Percentiles rank a stretch among this genome's conserved stretches.
Evolutionary conservation across 768 basidiomycete genomes (phyloP).

Genomic region (Heimioporus sp.): DNA sequence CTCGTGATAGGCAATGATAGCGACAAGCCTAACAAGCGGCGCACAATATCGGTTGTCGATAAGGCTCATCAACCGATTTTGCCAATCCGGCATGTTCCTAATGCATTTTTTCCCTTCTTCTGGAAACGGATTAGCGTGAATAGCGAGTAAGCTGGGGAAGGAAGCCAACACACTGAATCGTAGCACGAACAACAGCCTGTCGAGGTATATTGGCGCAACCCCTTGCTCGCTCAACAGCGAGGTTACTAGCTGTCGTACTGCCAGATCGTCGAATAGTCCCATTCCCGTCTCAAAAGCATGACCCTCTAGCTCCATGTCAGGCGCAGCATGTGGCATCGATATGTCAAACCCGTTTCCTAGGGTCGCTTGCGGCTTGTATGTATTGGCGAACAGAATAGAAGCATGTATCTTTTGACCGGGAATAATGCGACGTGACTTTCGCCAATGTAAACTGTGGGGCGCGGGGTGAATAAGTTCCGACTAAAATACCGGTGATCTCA

Average conservation of each 20-base stretch:
- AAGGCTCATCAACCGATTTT: conserved; percentile 3
- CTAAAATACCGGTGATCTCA: no score
- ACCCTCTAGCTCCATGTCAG: conserved; percentile 2
- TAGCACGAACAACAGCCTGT: conserved; percentile 19
- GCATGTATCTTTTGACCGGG: conserved; percentile 28
- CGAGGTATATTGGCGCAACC: conserved; percentile 14
- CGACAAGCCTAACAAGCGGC: conserved; percentile 17
- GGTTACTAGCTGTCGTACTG: conserved; percentile 9
- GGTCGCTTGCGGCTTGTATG: conserved; percentile 16
- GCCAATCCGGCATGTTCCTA: conserved; percentile 11
- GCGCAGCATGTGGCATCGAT: conserved; percentile 1
- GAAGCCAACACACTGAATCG: conserved; percentile 14
- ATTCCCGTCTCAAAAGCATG: conserved; percentile 16
- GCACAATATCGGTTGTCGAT: conserved; percentile 7
- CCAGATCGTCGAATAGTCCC: conserved; percentile 16
- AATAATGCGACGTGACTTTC: conserved; percentile 15
- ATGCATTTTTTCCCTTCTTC: conserved; percentile 18
- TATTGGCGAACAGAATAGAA: conserved; percentile 19
- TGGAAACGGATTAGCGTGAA: neutral
- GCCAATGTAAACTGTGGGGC: no score
- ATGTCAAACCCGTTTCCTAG: conserved; percentile 24
- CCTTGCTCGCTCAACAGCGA: conserved; percentile 11
- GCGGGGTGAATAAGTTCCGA: no score
- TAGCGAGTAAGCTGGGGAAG: neutral
- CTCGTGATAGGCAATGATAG: conserved; percentile 21